Conservation (phyloP, 2,329 filamentous ascomycete species). For the Aspergillus texensis region DNA sequence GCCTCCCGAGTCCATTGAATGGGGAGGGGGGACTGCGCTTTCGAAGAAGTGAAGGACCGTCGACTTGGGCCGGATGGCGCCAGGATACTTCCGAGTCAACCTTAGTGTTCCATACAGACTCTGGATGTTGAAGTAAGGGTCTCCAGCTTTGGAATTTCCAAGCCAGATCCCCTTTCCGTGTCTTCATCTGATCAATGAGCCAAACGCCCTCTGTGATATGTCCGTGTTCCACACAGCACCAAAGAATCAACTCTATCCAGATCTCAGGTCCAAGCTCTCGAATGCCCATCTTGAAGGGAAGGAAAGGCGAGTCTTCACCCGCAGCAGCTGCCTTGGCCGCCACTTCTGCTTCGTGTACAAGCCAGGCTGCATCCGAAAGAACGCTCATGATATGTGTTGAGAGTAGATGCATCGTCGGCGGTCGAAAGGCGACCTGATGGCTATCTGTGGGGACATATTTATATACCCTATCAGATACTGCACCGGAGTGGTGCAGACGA, state of each 20-base stretch:
- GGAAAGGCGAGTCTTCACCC: conserved; percentile 42
- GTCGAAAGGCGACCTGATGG: conserved; percentile 37
- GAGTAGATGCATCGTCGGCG: conserved; percentile 48
- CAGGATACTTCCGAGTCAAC: conserved; percentile 40
- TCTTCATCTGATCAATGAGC: conserved; percentile 40
- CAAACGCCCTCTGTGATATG: conserved; percentile 44
- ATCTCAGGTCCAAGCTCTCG: conserved; percentile 50
- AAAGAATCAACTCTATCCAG: conserved; percentile 54
- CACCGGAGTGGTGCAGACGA: conserved; percentile 48
- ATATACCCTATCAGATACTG: conserved; percentile 49
- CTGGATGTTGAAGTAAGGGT: conserved; percentile 30
- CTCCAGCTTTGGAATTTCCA: conserved; percentile 50
- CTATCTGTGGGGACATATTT: conserved; percentile 35
- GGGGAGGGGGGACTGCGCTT: conserved; percentile 23
- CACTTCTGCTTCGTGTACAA: conserved; percentile 42
- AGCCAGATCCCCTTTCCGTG: conserved; percentile 24
- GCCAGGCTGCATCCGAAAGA: conserved; percentile 51
- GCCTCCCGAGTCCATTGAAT: conserved; percentile 44
- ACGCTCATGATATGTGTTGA: conserved; percentile 50
- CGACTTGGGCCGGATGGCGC: conserved; percentile 32
- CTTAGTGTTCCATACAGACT: conserved; percentile 36
- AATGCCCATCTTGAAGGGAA: conserved; percentile 44
- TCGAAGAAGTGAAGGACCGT: conserved; percentile 13
- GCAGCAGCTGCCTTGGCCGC: conserved; percentile 39
- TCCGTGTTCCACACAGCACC: conserved; percentile 54